Conservation (phyloP, 2,329 filamentous ascomycete genomes). For the Fusarium sororula region DNA sequence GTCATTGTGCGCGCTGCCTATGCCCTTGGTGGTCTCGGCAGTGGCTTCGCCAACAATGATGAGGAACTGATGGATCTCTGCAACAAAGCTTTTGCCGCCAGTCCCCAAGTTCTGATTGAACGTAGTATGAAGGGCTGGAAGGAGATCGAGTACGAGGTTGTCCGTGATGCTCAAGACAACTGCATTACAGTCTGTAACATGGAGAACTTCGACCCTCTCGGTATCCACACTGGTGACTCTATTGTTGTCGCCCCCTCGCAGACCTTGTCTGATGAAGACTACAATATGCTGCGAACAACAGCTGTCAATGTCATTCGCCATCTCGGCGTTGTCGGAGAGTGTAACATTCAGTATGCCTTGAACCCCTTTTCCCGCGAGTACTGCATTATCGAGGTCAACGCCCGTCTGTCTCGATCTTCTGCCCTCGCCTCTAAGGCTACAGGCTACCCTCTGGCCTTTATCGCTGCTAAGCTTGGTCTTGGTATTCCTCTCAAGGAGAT, state of each 20-base stretch:
- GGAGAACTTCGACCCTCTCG: constrained; percentile 99
- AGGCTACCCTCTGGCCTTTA: constrained; percentile 94
- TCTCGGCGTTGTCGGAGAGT: constrained; percentile 96
- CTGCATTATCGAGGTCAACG: constrained; percentile 99
- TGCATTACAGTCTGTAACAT: constrained; percentile 99
- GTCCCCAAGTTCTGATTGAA: constrained; percentile 95
- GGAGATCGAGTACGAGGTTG: constrained; percentile 98
- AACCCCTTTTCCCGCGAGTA: constrained; percentile 97
- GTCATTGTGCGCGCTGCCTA: constrained; percentile 98
- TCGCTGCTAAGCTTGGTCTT: constrained; percentile 94
- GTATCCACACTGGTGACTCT: constrained; percentile 97
- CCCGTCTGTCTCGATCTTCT: constrained; percentile 92
- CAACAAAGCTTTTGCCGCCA: constrained; percentile 93
- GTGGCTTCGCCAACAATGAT: constrained; percentile 93
- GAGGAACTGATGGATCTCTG: constrained; percentile 85
- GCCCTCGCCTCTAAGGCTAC: constrained; percentile 97
- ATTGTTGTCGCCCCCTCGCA: constrained; percentile 98
- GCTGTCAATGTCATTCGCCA: constrained; percentile 98
- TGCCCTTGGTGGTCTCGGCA: constrained; percentile 92
- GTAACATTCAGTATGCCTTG: constrained; percentile 97
- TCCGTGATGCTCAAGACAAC: constrained; percentile 94
- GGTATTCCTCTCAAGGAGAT: constrained; percentile 97
- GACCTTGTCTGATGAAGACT: constrained; percentile 96
- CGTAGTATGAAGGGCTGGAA: constrained; percentile 99
- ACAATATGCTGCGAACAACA: constrained; percentile 98